Conservation (phyloP, 352 stramenopile species). For the Phytophthora citrophthora region DNA sequence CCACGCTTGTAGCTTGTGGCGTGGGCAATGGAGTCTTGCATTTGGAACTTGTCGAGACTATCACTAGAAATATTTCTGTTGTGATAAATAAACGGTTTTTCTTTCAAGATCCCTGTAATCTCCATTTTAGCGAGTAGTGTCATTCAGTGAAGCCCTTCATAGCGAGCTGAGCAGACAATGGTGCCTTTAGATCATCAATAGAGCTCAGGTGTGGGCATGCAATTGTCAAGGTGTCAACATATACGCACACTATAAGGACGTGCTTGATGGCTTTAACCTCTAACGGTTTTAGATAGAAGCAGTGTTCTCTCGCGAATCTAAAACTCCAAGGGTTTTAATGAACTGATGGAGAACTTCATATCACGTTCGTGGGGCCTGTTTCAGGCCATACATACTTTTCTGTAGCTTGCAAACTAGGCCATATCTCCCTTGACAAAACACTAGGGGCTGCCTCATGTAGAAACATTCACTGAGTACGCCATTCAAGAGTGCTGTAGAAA, state of each 20-base stretch:
- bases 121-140: background rate
- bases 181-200: background rate
- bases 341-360: background rate
- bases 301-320: background rate
- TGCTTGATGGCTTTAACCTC: background rate
- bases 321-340: background rate
- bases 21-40: slow-evolving; percentile 1
- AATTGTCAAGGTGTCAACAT: background rate
- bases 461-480: too few species aligned
- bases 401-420: too few species aligned
- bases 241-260: too few species aligned
- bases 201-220: background rate
- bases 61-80: slow-evolving; percentile 3
- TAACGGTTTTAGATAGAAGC: slow-evolving; percentile 1
- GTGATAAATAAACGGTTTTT: background rate
- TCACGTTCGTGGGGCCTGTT: background rate
- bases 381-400: background rate
- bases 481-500: too few species aligned
- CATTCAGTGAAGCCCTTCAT: background rate
- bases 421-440: too few species aligned
- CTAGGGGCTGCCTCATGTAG: too few species aligned
- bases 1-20: slow-evolving; percentile 6
- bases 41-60: background rate
- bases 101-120: slow-evolving; percentile 1
- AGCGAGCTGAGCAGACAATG: background rate